Evolutionary conservation across 805 yeast genomes (phyloP), one percentile per base, ranked within the genome.

Genomic region (Candida rishiriensis): DNA sequence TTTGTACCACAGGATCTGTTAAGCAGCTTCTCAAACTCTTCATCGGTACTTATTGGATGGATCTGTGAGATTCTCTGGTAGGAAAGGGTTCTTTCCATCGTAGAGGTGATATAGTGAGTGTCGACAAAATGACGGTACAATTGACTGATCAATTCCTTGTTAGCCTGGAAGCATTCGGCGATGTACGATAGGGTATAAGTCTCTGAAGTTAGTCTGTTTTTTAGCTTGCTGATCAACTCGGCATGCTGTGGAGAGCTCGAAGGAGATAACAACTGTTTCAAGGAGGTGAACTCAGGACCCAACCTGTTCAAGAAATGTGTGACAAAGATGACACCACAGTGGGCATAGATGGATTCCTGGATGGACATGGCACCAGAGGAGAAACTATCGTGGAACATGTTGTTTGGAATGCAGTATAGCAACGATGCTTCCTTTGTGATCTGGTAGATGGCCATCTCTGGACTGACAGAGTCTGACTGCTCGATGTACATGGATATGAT

Each of bases 301-400:
- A 91, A 75, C 61, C 98, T 78, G 72, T 93, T 93, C 65, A 91
- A 76, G 70, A 91, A 93, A 68, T 93, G 98, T 31, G 95, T 84
- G 40, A 88, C 95, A 62, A 93, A 91, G 49, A 88, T 86, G 37
- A 86, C 84, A 56, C 91, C 96, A 65, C 89, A 85, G 65, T 91
- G 98, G 37, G 97, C 95, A 63, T 93, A 93, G 46, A 89, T 83
- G 38, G 90, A 81, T 69, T 93, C 99, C 69, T 91, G 98, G 55
- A 95, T 81, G 1, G 97, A 89, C 65, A 91, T 76, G 53, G 81
- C 81, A 43, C 91, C 85, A 40, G 72, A 64, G 49, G 84, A 81
- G 60, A 90, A 90, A 45, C 81, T 73, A 42, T 76, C 75, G 54
- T 81, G 82, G 73, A 90, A 91, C 55, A 79, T 73, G 59, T 88